Conservation (phyloP, 805 yeast genomes). For the Nakazawaea sp. region DNA sequence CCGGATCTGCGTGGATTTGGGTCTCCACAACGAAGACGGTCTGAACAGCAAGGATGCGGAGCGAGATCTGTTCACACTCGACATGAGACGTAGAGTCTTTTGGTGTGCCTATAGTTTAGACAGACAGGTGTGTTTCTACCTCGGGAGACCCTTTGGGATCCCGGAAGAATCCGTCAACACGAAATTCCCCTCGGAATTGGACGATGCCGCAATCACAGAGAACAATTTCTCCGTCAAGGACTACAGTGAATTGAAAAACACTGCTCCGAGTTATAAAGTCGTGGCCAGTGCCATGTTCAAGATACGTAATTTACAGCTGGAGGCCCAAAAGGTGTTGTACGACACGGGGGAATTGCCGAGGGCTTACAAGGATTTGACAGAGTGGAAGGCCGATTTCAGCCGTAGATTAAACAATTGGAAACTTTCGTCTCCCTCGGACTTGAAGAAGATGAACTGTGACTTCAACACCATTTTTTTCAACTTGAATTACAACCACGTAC, state of each 20-base stretch:
- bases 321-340: slow-evolving; percentile 64
- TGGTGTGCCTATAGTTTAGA: slow-evolving; percentile 90
- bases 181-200: slow-evolving; percentile 65
- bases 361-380: slow-evolving; percentile 39
- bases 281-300: slow-evolving; percentile 62
- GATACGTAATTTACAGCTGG: slow-evolving; percentile 70
- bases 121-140: slow-evolving; percentile 77
- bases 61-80: slow-evolving; percentile 51
- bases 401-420: slow-evolving; percentile 59
- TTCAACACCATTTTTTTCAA: slow-evolving; percentile 66
- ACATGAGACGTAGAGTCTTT: slow-evolving; percentile 67
- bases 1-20: slow-evolving; percentile 76
- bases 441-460: slow-evolving; percentile 60
- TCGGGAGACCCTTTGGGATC: slow-evolving; percentile 84
- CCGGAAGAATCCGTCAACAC: slow-evolving; percentile 76
- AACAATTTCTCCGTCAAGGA: slow-evolving; percentile 28
- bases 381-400: slow-evolving; percentile 57
- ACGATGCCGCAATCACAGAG: slow-evolving; percentile 54
- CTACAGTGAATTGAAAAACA: slow-evolving; percentile 28
- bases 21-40: slow-evolving; percentile 64
- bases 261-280: slow-evolving; percentile 56
- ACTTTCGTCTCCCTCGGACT: slow-evolving; percentile 44
- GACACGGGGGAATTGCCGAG: slow-evolving; percentile 71
- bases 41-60: slow-evolving; percentile 20
- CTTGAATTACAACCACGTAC: slow-evolving; percentile 71